Percentiles rank a stretch among this genome's conserved stretches.
Evolutionary conservation across 164 flowering plant species (phyloP).

Genomic region (Umbilicus rupestris): DNA sequence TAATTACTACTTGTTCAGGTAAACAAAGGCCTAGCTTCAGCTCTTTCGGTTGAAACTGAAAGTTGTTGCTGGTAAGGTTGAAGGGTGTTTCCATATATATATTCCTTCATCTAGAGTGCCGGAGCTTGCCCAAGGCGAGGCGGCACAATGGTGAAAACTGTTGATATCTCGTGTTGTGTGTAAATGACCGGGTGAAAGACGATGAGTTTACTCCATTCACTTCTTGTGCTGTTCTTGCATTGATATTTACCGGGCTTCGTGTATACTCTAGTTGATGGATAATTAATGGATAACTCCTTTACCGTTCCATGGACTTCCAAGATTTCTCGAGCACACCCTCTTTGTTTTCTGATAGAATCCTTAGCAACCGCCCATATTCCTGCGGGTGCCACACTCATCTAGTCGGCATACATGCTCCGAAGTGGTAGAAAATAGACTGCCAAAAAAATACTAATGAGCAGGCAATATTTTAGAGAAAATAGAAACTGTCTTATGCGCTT

Average conservation of each 20-base stretch:
- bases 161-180: no score
- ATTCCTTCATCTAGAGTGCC: neutral
- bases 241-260: neutral
- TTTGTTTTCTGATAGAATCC: neutral
- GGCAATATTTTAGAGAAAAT: no score
- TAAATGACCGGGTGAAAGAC: no score
- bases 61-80: neutral
- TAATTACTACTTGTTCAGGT: neutral
- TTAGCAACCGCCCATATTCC: neutral
- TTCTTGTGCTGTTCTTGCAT: neutral
- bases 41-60: neutral
- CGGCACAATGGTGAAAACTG: neutral
- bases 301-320: slow-evolving; percentile 4
- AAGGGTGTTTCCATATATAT: neutral
- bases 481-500: no score
- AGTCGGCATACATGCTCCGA: neutral
- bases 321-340: neutral
- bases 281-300: neutral
- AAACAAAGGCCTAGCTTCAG: neutral
- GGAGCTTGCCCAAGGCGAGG: neutral
- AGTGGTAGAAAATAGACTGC: neutral
- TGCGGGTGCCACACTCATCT: slow-evolving; percentile 1
- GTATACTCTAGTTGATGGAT: neutral
- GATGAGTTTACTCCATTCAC: neutral
- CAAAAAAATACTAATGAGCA: neutral